phyloP scores from a whole-genome alignment of 2,329 filamentous ascomycete genomes.

The Bipolaris gigantea region DNA sequence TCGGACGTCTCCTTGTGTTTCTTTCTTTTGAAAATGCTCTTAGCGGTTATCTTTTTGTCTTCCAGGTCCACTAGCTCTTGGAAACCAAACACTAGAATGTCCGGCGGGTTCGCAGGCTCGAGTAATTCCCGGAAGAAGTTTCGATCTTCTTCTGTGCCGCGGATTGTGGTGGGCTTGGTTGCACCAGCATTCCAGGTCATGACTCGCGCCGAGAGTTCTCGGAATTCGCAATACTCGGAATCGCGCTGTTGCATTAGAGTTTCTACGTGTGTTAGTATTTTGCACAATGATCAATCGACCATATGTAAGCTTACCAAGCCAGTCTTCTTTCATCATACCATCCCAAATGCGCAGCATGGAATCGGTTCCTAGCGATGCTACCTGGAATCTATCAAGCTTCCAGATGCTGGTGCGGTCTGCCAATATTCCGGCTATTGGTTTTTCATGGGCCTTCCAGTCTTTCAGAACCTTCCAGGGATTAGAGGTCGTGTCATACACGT shows the following conservation, averaged over 20 bases:
- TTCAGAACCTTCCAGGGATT: conserved; percentile 91
- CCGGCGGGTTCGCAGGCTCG: conserved; percentile 74
- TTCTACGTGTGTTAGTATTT: conserved; percentile 55
- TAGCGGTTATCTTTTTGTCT: conserved; percentile 96
- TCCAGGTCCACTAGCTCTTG: conserved; percentile 98
- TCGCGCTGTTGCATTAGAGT: conserved; percentile 83
- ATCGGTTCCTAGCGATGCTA: conserved; percentile 84
- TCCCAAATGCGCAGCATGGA: conserved; percentile 87
- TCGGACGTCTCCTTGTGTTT: conserved; percentile 83
- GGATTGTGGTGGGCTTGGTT: conserved; percentile 82
- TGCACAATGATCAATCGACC: not conserved
- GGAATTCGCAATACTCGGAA: conserved; percentile 79
- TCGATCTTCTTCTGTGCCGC: conserved; percentile 69
- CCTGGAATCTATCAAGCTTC: conserved; percentile 79
- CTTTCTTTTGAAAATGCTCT: conserved; percentile 77
- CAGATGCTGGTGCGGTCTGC: conserved; percentile 82
- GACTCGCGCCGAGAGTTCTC: conserved; percentile 76
- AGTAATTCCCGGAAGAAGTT: conserved; percentile 81
- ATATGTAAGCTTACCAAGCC: conserved; percentile 62
- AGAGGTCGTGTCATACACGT: conserved; percentile 81
- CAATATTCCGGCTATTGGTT: conserved; percentile 75
- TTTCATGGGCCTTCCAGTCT: conserved; percentile 90
- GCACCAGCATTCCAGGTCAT: conserved; percentile 98
- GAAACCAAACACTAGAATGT: conserved; percentile 94
- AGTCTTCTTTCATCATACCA: conserved; percentile 88